Percentiles rank a stretch among this genome's conserved stretches.
Conservation (phyloP, 2,329 filamentous ascomycete species). For the Emergomyces orientalis region DNA sequence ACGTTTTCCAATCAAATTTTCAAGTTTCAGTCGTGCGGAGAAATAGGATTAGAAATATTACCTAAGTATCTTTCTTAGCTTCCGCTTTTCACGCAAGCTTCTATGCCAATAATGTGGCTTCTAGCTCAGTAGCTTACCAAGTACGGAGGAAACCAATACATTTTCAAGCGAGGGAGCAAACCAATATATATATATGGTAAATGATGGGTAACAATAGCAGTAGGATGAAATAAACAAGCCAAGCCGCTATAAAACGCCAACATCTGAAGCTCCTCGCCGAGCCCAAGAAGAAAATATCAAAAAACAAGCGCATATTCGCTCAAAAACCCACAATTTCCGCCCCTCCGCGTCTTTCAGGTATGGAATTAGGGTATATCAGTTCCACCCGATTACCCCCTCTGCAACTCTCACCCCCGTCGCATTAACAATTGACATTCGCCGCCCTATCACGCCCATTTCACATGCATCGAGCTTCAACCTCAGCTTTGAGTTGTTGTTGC, state of each 20-base stretch:
- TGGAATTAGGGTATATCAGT: neutral
- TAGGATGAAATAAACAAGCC: neutral
- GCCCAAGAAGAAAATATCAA: too few relatives aligned
- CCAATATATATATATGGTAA: too few relatives aligned
- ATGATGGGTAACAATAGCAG: neutral
- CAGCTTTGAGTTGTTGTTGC: neutral
- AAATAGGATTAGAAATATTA: too few relatives aligned
- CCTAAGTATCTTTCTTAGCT: too few relatives aligned
- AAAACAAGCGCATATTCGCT: conserved; percentile 1
- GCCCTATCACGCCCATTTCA: conserved; percentile 11
- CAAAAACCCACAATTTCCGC: neutral
- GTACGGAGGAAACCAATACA: too few relatives aligned
- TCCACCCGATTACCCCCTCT: conserved; percentile 11
- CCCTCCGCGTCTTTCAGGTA: too few relatives aligned
- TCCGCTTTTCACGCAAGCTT: too few relatives aligned
- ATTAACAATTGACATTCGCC: conserved; percentile 11
- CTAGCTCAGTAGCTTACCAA: too few relatives aligned
- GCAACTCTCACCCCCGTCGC: conserved; percentile 8
- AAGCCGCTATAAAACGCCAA: neutral
- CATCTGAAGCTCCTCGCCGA: neutral
- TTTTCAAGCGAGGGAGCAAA: too few relatives aligned
- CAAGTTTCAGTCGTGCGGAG: too few relatives aligned
- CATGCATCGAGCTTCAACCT: conserved; percentile 3
- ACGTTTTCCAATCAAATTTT: too few relatives aligned
- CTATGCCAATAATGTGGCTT: neutral